Conservation (phyloP, 352 stramenopile species). For the Phytophthora boehmeriae region DNA sequence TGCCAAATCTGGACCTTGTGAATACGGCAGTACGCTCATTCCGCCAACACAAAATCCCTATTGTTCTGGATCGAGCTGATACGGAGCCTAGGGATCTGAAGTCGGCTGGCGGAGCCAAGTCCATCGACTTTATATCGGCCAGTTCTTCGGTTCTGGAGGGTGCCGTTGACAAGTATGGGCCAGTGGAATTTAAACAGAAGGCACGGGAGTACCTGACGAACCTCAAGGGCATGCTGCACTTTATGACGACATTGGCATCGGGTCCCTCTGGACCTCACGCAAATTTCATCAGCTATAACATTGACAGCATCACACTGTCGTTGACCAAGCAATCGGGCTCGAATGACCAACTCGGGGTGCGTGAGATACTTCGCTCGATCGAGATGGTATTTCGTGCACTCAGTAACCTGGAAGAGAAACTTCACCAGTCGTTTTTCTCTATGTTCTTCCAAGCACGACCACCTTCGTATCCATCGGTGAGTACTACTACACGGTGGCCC, state of each 20-base stretch:
- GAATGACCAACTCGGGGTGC: conserved; percentile 29
- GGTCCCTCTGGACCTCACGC: conserved; percentile 73
- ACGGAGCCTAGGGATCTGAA: not conserved
- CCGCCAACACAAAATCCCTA: conserved; percentile 47
- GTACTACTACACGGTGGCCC: conserved; percentile 83
- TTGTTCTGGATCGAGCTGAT: conserved; percentile 54
- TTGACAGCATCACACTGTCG: conserved; percentile 80
- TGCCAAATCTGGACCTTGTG: conserved; percentile 88
- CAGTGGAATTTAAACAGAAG: conserved; percentile 23
- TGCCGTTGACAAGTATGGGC: conserved; percentile 17
- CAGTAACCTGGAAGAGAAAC: conserved; percentile 89
- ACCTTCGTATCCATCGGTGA: conserved; percentile 89
- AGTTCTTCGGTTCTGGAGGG: not conserved
- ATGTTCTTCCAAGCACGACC: conserved; percentile 71
- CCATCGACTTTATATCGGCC: conserved; percentile 14
- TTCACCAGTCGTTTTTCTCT: conserved; percentile 91
- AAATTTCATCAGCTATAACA: conserved; percentile 88
- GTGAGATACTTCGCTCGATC: conserved; percentile 53
- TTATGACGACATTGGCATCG: conserved; percentile 74
- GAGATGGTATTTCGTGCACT: conserved; percentile 77
- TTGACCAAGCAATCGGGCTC: conserved; percentile 23
- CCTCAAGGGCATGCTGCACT: conserved; percentile 75
- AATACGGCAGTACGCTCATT: conserved; percentile 74
- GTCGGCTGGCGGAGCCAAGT: not conserved
- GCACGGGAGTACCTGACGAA: conserved; percentile 54